Evolutionary conservation across 306 rosid genomes (phyloP), one percentile per base, ranked within the genome.

Genomic region (Dicorynia guianensis): DNA sequence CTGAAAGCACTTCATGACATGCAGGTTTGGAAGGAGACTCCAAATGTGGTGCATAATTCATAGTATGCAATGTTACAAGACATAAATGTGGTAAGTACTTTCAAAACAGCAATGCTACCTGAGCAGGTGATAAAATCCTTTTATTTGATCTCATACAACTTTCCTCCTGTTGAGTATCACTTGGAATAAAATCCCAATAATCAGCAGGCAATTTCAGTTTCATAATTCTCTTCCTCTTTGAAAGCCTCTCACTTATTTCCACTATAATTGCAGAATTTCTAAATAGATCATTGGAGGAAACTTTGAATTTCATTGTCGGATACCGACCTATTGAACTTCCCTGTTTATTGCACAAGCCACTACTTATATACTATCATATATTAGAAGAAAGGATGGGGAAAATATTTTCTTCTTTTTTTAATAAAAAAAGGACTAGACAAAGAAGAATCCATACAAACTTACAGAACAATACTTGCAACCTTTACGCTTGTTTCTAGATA

Each of bases 401-500:
- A 78, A 58, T 18, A 42, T 4, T 35, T 57, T 34, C 30, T 25
- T 57, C 20, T 55, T 39, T 44, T 9, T 66, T 75, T 35, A 5
- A 9, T 33, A 42, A 42, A 34, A 34, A 50, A 69, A 47, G 3
- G 59, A 44, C 67, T 18, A 17, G 49, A 64, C 19, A 48, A 77
- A 34, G 42, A 55, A 30, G 18, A 40, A 63, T 76, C 67, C 57
- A 30, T 65, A 53, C 56, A 75, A 80, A 92, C 97, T 90, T 91
- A 92, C 99, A 82, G 36, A 66, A 79, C 98, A 95, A 80, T 92
- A 89, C 74, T 77, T 82, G 93, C 98, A 95, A 62, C 87, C 89
- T 39, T 36, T 83, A 5, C 60, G 76, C 67, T 76, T 80, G 43
- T 50, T 49, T 67, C 78, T 74, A 65, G 65, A 63, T 35, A 57